Conservation (phyloP, 345 rosid species). For the Citrus glauca region DNA sequence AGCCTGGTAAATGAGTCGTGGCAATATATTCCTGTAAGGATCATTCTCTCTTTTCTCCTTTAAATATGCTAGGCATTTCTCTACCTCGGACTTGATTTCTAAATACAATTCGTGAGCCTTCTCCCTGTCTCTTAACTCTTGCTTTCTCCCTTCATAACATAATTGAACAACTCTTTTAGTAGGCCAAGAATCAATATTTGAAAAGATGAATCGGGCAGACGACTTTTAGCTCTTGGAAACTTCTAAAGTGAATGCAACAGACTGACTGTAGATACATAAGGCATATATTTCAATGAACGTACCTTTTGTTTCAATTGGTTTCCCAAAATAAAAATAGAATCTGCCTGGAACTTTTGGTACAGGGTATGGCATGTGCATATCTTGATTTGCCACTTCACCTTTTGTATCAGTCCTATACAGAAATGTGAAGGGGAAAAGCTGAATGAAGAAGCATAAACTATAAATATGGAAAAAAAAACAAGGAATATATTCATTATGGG, state of each 20-base stretch:
- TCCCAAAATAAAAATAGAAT: slow-evolving; percentile 44
- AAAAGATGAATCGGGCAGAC: too few species aligned
- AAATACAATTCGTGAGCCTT: slow-evolving; percentile 46
- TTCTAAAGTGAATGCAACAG: too few species aligned
- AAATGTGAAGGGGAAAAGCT: neutral
- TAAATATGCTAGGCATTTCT: slow-evolving; percentile 49
- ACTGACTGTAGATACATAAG: too few species aligned
- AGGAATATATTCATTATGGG: neutral
- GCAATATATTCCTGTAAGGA: slow-evolving; percentile 50
- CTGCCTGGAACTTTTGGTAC: slow-evolving; percentile 54
- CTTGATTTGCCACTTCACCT: slow-evolving; percentile 45
- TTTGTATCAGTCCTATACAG: slow-evolving; percentile 24
- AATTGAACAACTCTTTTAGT: neutral
- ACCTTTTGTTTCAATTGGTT: slow-evolving; percentile 49
- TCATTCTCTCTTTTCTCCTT: slow-evolving; percentile 56
- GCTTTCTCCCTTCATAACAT: slow-evolving; percentile 33
- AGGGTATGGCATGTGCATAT: slow-evolving; percentile 22
- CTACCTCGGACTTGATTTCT: slow-evolving; percentile 52
- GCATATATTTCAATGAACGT: neutral
- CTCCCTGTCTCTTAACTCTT: slow-evolving; percentile 42
- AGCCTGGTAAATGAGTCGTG: slow-evolving; percentile 39
- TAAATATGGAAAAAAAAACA: too few species aligned
- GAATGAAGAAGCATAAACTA: neutral
- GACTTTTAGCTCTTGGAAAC: too few species aligned
- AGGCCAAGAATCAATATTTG: too few species aligned